These are phyloP conservation scores for Exophiala alcalophila DNA, from an alignment of 2,329 filamentous ascomycete genomes.

Conservation along the genomic window DNA sequence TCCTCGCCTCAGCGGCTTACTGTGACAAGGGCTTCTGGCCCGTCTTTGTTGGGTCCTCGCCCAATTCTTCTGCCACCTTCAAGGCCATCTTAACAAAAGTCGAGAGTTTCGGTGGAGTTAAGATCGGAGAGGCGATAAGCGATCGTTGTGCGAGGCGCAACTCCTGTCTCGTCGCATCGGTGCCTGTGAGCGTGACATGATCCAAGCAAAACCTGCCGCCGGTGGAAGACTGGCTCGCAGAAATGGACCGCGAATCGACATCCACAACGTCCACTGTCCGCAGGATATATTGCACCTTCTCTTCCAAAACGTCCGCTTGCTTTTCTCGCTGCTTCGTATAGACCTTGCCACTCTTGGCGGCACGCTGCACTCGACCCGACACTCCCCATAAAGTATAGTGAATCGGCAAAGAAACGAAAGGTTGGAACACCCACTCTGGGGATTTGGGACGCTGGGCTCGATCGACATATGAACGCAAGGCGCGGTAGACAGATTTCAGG, in stretches of 20 bases:
- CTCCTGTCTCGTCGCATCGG: slow-evolving; percentile 16
- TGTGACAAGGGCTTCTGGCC: neutral
- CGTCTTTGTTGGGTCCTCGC: slow-evolving; percentile 3
- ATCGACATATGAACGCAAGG: slow-evolving; percentile 8
- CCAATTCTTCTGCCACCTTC: slow-evolving; percentile 8
- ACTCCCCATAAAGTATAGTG: slow-evolving; percentile 3
- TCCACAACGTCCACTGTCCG: slow-evolving; percentile 21
- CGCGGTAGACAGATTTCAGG: neutral
- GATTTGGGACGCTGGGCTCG: slow-evolving; percentile 3
- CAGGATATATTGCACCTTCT: slow-evolving; percentile 16
- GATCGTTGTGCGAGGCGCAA: slow-evolving; percentile 14
- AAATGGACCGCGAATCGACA: slow-evolving; percentile 13
- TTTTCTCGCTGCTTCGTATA: neutral
- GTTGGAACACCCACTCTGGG: slow-evolving; percentile 20
- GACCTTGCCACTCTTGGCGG: neutral
- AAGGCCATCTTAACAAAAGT: slow-evolving; percentile 10
- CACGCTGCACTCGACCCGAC: neutral
- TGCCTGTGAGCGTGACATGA: slow-evolving; percentile 20
- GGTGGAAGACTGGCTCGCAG: neutral
- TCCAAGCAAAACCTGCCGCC: slow-evolving; percentile 12
- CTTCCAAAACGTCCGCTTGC: neutral
- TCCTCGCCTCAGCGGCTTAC: too few species aligned
- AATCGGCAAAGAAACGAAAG: slow-evolving; percentile 15
- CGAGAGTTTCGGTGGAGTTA: slow-evolving; percentile 5
- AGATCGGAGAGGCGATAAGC: slow-evolving; percentile 9